Evolutionary conservation across 1,284 basidiomycete species (phyloP).

Genomic region (Ceratobasidium papillatum): DNA sequence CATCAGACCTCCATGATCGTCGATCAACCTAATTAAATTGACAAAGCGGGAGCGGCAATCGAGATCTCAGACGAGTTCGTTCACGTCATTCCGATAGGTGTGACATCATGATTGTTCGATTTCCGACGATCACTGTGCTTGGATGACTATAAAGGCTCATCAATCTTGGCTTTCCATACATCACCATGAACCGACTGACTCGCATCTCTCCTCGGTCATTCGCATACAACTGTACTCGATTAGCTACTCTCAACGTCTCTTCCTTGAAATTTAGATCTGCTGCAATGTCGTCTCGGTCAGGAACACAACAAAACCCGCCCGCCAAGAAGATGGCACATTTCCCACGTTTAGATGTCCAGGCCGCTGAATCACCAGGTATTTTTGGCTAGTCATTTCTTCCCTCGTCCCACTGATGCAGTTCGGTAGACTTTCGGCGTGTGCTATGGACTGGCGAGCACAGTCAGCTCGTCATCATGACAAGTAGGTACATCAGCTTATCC

Average conservation of each 20-base stretch:
- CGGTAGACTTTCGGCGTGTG: slow-evolving; percentile 34
- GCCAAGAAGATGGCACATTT: slow-evolving; percentile 34
- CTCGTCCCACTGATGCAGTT: neutral
- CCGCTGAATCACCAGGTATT: slow-evolving; percentile 29
- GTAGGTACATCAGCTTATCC: neutral
- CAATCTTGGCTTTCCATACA: neutral
- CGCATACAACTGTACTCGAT: neutral
- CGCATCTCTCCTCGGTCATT: neutral
- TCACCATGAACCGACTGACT: slow-evolving; percentile 9
- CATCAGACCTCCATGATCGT: neutral
- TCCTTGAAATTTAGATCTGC: slow-evolving; percentile 1
- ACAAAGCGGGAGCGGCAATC: slow-evolving; percentile 13
- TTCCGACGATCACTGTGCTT: neutral
- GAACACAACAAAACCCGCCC: slow-evolving; percentile 26
- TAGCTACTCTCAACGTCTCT: neutral
- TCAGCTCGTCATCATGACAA: slow-evolving; percentile 41
- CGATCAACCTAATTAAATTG: neutral
- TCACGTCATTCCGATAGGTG: slow-evolving; percentile 14
- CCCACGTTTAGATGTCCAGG: slow-evolving; percentile 24
- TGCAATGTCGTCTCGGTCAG: slow-evolving; percentile 27
- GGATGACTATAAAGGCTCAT: neutral
- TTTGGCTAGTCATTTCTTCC: neutral
- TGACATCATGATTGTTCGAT: slow-evolving; percentile 18
- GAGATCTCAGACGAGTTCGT: slow-evolving; percentile 1
- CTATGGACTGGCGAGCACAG: slow-evolving; percentile 41